A percentile compares a stretch with the other conserved stretches of the same genome.
phyloP scores from a whole-genome alignment of 1,284 basidiomycete genomes.

The Marasmius sp. region DNA sequence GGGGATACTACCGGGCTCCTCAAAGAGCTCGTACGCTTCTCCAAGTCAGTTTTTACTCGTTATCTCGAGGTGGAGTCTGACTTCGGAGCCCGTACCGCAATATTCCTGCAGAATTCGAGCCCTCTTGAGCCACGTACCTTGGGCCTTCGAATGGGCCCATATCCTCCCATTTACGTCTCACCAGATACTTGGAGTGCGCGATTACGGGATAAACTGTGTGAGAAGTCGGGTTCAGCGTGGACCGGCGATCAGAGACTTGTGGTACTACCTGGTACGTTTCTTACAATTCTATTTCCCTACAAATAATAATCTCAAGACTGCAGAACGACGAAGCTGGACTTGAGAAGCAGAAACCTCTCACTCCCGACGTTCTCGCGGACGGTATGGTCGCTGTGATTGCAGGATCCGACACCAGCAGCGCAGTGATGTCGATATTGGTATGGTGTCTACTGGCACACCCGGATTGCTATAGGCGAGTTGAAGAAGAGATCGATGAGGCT shows the following conservation, averaged over 20 bases:
- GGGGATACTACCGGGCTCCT: slow-evolving; percentile 34
- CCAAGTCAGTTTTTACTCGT: slow-evolving; percentile 28
- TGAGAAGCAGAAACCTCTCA: slow-evolving; percentile 34
- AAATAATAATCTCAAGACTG: not conserved
- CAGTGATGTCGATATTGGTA: slow-evolving; percentile 41
- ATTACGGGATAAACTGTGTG: slow-evolving; percentile 34
- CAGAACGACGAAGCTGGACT: slow-evolving; percentile 47
- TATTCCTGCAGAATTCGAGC: slow-evolving; percentile 3
- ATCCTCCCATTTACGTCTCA: not conserved
- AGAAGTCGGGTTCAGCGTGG: slow-evolving; percentile 30
- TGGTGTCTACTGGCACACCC: slow-evolving; percentile 47
- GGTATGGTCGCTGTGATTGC: slow-evolving; percentile 51
- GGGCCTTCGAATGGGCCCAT: not conserved
- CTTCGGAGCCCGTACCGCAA: slow-evolving; percentile 15
- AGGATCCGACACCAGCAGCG: slow-evolving; percentile 57
- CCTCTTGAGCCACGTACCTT: not conserved
- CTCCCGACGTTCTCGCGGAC: slow-evolving; percentile 40
- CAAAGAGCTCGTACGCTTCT: slow-evolving; percentile 33
- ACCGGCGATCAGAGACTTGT: slow-evolving; percentile 44
- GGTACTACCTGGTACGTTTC: slow-evolving; percentile 37
- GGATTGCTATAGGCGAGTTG: slow-evolving; percentile 39
- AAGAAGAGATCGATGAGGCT: slow-evolving; percentile 48
- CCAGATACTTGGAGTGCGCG: slow-evolving; percentile 18
- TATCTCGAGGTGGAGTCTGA: not conserved
- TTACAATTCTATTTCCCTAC: not conserved